These are phyloP conservation scores for Alternaria sp. DNA, from an alignment of 2,329 filamentous ascomycete species.

Conservation along the genomic window DNA sequence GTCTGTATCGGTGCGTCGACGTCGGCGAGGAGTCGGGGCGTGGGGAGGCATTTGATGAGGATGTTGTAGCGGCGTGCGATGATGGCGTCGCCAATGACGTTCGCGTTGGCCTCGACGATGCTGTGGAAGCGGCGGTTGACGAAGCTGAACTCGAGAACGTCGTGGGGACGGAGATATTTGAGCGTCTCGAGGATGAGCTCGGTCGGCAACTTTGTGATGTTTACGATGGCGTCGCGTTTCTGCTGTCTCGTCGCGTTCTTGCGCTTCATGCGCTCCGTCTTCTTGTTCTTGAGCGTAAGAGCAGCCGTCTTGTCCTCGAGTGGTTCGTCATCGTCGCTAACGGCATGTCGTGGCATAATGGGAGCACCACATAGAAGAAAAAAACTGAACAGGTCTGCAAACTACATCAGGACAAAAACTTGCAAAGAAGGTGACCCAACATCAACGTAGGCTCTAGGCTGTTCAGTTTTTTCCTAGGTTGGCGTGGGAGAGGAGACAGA, in stretches of 20 bases:
- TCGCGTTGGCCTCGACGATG: slow-evolving; percentile 56
- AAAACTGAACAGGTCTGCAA: too few relatives aligned
- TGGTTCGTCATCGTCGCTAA: slow-evolving; percentile 48
- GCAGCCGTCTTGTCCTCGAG: slow-evolving; percentile 59
- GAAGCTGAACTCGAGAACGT: slow-evolving; percentile 56
- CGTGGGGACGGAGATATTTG: slow-evolving; percentile 56
- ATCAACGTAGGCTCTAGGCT: too few relatives aligned
- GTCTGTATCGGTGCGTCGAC: slow-evolving; percentile 47
- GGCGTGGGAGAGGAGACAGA: neutral
- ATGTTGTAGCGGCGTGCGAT: slow-evolving; percentile 57
- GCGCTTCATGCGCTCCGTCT: slow-evolving; percentile 57
- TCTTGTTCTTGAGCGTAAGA: slow-evolving; percentile 59
- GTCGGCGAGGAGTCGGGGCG: slow-evolving; percentile 55
- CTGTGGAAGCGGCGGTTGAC: slow-evolving; percentile 51
- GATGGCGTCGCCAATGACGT: slow-evolving; percentile 53
- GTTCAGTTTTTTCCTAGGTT: too few relatives aligned
- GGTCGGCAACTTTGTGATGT: slow-evolving; percentile 58
- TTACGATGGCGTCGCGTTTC: slow-evolving; percentile 40
- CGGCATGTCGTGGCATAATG: slow-evolving; percentile 31
- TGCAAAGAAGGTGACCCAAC: too few relatives aligned
- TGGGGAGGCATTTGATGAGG: slow-evolving; percentile 59
- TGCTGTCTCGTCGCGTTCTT: slow-evolving; percentile 42
- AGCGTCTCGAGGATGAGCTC: slow-evolving; percentile 61
- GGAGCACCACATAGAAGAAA: too few relatives aligned
- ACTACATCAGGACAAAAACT: too few relatives aligned